phyloP scores from a whole-genome alignment of 352 stramenopile genomes.

The Globisporangium echinulatum region DNA sequence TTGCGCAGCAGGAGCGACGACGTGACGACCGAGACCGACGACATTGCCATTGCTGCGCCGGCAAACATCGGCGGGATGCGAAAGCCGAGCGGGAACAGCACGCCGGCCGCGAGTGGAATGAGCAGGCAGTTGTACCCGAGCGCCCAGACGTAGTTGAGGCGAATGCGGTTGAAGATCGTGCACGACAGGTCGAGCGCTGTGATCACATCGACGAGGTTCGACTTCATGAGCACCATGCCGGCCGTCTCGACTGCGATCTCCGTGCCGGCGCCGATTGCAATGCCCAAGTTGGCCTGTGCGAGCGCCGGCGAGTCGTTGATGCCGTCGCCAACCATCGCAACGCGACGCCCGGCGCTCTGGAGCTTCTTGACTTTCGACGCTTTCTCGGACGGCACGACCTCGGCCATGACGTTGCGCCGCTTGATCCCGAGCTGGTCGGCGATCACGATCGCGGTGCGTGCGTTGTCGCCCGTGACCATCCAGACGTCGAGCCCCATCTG shows the following conservation, averaged over 20 bases:
- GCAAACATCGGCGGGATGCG: conserved; percentile 95
- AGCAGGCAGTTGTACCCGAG: conserved; percentile 97
- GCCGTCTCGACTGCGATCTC: conserved; percentile 98
- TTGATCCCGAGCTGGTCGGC: conserved; percentile 92
- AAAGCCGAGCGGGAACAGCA: conserved; percentile 93
- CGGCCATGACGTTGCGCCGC: conserved; percentile 90
- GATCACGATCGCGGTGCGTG: conserved; percentile 90
- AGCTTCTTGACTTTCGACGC: conserved; percentile 89
- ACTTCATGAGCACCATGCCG: conserved; percentile 91
- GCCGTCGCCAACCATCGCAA: conserved; percentile 97
- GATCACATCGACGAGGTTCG: conserved; percentile 91
- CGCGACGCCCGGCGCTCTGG: conserved; percentile 79
- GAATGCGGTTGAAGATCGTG: conserved; percentile 95
- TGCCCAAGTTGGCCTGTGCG: conserved; percentile 95
- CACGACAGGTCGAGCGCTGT: conserved; percentile 94
- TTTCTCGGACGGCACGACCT: conserved; percentile 96
- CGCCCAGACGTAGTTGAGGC: conserved; percentile 97
- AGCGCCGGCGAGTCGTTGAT: conserved; percentile 99
- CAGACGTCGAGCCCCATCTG: conserved; percentile 92
- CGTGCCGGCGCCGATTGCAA: conserved; percentile 93
- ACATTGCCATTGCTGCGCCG: conserved; percentile 95
- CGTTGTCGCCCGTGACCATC: conserved; percentile 99
- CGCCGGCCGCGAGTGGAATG: conserved; percentile 95
- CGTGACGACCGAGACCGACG: conserved; percentile 94
- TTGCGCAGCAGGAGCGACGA: conserved; percentile 92